A percentile compares a stretch with the other conserved stretches of the same genome.
These are phyloP conservation scores for Sugiyamaella valdiviana DNA, from an alignment of 805 yeast species.

Conservation along the genomic window DNA sequence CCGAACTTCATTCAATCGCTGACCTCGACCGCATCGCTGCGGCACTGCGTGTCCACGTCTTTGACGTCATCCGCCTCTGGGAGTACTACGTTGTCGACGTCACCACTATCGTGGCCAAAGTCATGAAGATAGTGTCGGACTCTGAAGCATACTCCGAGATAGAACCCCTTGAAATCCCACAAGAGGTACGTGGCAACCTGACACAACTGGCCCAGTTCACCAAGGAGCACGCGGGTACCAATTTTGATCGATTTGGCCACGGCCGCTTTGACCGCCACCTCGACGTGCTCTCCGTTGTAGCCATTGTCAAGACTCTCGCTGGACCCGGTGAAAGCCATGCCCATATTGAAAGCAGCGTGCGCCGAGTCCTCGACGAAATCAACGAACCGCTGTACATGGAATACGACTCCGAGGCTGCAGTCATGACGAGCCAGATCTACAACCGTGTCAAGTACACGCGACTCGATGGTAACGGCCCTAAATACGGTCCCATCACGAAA, in stretches of 20 bases:
- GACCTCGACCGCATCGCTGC: conserved; percentile 61
- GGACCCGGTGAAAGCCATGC: conserved; percentile 6
- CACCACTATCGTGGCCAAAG: conserved; percentile 34
- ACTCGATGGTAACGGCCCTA: conserved; percentile 76
- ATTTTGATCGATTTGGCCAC: conserved; percentile 39
- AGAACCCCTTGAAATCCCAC: conserved; percentile 37
- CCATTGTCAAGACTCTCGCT: conserved; percentile 37
- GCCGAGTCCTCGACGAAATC: conserved; percentile 61
- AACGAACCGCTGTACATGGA: conserved; percentile 64
- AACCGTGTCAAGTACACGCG: conserved; percentile 74
- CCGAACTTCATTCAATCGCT: conserved; percentile 40
- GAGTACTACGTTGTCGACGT: conserved; percentile 76
- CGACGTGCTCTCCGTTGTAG: conserved; percentile 45
- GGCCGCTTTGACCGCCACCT: conserved; percentile 52
- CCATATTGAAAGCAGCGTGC: conserved; percentile 36
- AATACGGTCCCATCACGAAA: conserved; percentile 53
- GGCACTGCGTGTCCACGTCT: conserved; percentile 62
- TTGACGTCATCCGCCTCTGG: conserved; percentile 70
- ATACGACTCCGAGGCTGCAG: conserved; percentile 66
- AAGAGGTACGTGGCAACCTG: conserved; percentile 27
- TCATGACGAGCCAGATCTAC: conserved; percentile 61
- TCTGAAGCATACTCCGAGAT: conserved; percentile 28
- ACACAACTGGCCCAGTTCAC: conserved; percentile 42
- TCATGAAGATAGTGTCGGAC: conserved; percentile 15
- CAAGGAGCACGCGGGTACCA: conserved; percentile 36